These are phyloP conservation scores for Clarireedia homoeocarpa DNA, from an alignment of 2,329 filamentous ascomycete genomes.

Conservation along the genomic window DNA sequence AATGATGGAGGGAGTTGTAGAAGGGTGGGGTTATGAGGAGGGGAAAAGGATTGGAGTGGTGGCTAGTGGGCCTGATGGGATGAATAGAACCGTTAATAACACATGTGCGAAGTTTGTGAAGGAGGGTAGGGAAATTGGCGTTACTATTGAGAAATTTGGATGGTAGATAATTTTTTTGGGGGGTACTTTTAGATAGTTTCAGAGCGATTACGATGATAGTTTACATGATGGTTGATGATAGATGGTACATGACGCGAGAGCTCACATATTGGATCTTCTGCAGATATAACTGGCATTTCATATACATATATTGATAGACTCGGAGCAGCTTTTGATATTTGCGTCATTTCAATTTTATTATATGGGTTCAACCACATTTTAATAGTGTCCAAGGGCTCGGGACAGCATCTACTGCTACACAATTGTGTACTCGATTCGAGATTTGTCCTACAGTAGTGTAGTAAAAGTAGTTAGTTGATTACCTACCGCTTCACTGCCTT, in stretches of 20 bases:
- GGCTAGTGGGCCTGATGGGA: conserved; percentile 53
- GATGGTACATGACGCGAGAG: not conserved
- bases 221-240: not conserved
- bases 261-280: no score
- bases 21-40: conserved; percentile 20
- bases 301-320: no score
- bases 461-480: no score
- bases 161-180: conserved; percentile 43
- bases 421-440: no score
- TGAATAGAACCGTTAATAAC: conserved; percentile 55
- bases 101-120: conserved; percentile 42
- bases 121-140: conserved; percentile 40
- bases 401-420: no score
- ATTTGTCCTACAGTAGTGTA: no score
- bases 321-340: no score
- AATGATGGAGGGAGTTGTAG: conserved; percentile 35
- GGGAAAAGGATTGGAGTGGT: conserved; percentile 41
- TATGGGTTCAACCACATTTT: no score
- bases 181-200: not conserved
- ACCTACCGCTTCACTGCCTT: no score
- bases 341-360: no score
- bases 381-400: no score
- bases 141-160: conserved; percentile 60
- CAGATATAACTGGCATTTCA: no score
- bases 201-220: not conserved